Evolutionary conservation across 257 asterid species (phyloP), one percentile per base, ranked within the genome.

Genomic region (Jaltomata sinuosa): DNA sequence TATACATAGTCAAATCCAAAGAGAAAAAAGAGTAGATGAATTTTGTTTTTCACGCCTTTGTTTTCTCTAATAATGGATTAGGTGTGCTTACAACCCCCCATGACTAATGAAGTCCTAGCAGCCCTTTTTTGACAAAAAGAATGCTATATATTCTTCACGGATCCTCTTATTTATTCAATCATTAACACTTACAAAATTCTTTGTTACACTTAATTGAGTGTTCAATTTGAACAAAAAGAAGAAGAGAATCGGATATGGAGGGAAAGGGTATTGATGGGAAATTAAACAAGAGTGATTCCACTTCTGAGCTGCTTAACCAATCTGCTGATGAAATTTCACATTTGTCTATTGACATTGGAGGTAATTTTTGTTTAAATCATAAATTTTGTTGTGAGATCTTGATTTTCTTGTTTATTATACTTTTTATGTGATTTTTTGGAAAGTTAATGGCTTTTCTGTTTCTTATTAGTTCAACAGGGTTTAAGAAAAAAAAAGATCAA

Each of bases 301-400:
- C 6, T 34, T 82, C 84, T 64, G 79, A 34, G n/a, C n/a, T n/a
- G n/a, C n/a, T n/a, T n/a, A n/a, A n/a, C 84, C 84, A 80, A 65
- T 62, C 52, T 38, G 87, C 50, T 16, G 93, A 91, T 71, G 88
- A 87, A 81, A 91, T 93, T 88, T 91, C 97, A 19, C 91, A 94
- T 83, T 87, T 95, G 65, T 92, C 98, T 82, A 97, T 95, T 67
- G 98, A 95, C 83, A 95, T 95, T 67, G 98, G 98, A 89, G 98
- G 98, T 95, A 87, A 80, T 79, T 62, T 84, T 77, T 29, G 50
- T 64, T 84, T 77, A n/a, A 2, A 38, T n/a, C 11, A 5, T 71
- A 27, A 19, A 77, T 49, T 38, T 49, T 29, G 16, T 4, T 27
- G 14, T 27, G 82, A 47, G 42, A 77, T 77, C 62, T 49, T 77